Evolutionary conservation across 2,329 filamentous ascomycete genomes (phyloP).

Genomic region (Calcarisporium arbuscula): DNA sequence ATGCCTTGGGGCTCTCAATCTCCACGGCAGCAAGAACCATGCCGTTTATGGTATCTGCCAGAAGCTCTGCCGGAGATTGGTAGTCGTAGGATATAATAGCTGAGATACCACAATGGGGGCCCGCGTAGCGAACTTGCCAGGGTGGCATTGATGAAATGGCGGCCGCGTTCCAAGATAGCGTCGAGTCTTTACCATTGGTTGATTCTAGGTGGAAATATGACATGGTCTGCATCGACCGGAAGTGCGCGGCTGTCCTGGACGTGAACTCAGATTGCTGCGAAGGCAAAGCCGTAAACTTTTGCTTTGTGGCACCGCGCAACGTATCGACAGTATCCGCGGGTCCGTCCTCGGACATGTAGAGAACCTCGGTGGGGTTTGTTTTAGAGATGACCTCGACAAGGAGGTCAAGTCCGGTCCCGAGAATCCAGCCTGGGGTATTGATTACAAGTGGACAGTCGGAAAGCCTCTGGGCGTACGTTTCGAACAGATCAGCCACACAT

Average conservation of each 20-base stretch:
- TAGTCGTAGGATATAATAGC: slow-evolving; percentile 64
- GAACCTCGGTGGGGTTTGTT: slow-evolving; percentile 52
- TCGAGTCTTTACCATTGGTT: slow-evolving; percentile 8
- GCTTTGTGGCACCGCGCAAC: slow-evolving; percentile 38
- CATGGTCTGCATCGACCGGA: slow-evolving; percentile 71
- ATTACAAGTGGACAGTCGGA: slow-evolving; percentile 54
- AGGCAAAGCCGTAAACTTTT: slow-evolving; percentile 45
- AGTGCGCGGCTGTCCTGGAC: slow-evolving; percentile 56
- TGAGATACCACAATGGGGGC: slow-evolving; percentile 45
- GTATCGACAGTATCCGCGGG: slow-evolving; percentile 49
- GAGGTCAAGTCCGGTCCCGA: slow-evolving; percentile 62
- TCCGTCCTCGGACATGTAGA: slow-evolving; percentile 64
- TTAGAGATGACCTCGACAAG: slow-evolving; percentile 50
- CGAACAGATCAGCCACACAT: slow-evolving; percentile 57
- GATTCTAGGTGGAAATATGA: slow-evolving; percentile 65
- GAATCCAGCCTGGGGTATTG: slow-evolving; percentile 70
- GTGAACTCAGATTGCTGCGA: slow-evolving; percentile 52
- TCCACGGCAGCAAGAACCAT: slow-evolving; percentile 61
- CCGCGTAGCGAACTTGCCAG: slow-evolving; percentile 55
- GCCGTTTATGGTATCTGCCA: slow-evolving; percentile 63
- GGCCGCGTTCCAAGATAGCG: slow-evolving; percentile 40
- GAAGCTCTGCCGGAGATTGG: slow-evolving; percentile 48
- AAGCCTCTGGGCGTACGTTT: slow-evolving; percentile 44
- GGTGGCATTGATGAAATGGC: slow-evolving; percentile 53
- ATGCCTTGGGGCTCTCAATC: slow-evolving; percentile 47